These are phyloP conservation scores for Aspergillus felis DNA, from an alignment of 2,329 filamentous ascomycete genomes.

Conservation along the genomic window DNA sequence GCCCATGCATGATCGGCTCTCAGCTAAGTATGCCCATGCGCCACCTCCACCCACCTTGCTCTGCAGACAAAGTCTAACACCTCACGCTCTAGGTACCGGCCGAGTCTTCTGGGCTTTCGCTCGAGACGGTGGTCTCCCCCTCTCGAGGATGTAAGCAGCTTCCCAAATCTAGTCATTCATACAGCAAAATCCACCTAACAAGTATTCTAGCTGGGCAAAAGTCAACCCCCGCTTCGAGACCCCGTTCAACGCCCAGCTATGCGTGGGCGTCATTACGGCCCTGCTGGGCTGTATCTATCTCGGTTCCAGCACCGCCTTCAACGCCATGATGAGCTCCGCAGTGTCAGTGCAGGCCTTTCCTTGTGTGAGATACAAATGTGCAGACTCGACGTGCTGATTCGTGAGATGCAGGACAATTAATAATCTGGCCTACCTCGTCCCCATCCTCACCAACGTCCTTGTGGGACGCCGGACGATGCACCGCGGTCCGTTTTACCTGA, in stretches of 20 bases:
- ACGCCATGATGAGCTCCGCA: conserved; percentile 42
- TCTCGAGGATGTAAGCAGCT: conserved; percentile 23
- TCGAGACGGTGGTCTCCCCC: conserved; percentile 46
- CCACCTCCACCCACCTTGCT: conserved; percentile 29
- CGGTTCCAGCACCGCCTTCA: conserved; percentile 64
- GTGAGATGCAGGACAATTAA: conserved; percentile 38
- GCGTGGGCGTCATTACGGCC: conserved; percentile 48
- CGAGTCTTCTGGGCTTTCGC: conserved; percentile 59
- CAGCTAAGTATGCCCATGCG: conserved; percentile 23
- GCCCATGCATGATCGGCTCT: conserved; percentile 31
- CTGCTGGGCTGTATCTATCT: conserved; percentile 63
- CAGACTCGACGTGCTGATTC: no score
- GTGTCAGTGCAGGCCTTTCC: conserved; percentile 9
- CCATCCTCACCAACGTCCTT: conserved; percentile 46
- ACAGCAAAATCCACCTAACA: not conserved
- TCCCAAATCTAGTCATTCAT: not conserved
- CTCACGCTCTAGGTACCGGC: conserved; percentile 41
- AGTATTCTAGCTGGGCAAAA: conserved; percentile 35
- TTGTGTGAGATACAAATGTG: not conserved
- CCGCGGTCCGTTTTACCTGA: conserved; percentile 45
- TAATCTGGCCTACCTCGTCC: conserved; percentile 45
- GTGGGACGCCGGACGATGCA: conserved; percentile 42
- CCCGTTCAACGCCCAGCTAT: conserved; percentile 55
- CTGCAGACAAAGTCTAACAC: not conserved
- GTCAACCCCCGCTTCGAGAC: conserved; percentile 42